phyloP scores from a whole-genome alignment of 1,284 basidiomycete species.

The Ustilago vetiveriae region DNA sequence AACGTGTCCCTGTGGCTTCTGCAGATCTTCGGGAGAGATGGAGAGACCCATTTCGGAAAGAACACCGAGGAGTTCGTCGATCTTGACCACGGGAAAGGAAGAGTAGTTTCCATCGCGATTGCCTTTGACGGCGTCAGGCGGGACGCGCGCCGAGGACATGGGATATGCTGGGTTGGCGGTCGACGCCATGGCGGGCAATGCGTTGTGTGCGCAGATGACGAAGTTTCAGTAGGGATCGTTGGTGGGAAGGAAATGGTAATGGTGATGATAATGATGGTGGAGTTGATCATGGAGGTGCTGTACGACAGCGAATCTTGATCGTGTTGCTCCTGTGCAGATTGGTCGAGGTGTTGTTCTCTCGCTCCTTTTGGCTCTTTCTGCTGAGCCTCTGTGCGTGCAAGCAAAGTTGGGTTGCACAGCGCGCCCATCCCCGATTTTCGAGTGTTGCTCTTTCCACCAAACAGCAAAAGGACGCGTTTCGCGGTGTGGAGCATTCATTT shows the following conservation, averaged over 20 bases:
- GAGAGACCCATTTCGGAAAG: conserved; percentile 56
- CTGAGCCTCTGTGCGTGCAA: no score
- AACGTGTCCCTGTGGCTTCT: conserved; percentile 51
- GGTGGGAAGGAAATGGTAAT: neutral
- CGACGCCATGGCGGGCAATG: conserved; percentile 28
- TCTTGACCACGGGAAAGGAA: conserved; percentile 59
- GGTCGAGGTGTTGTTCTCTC: conserved; percentile 33
- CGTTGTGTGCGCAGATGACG: neutral
- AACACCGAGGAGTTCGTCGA: conserved; percentile 56
- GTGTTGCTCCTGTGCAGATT: neutral
- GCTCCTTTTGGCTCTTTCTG: no score
- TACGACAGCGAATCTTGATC: neutral
- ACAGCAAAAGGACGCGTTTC: conserved; percentile 26
- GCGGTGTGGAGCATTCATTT: conserved; percentile 10
- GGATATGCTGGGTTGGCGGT: conserved; percentile 32
- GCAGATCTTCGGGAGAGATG: conserved; percentile 55
- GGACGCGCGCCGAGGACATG: conserved; percentile 40
- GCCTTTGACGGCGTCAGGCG: conserved; percentile 36
- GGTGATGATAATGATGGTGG: neutral
- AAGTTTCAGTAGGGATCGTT: neutral
- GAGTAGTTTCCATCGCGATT: conserved; percentile 56
- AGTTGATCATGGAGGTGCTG: neutral
- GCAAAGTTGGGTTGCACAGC: no score
- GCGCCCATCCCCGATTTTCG: no score
- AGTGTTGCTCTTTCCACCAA: conserved; percentile 26